A percentile compares a stretch with the other conserved stretches of the same genome.
These are phyloP conservation scores for Pittosporum tobira DNA, from an alignment of 129 eudicot genomes.

Conservation along the genomic window DNA sequence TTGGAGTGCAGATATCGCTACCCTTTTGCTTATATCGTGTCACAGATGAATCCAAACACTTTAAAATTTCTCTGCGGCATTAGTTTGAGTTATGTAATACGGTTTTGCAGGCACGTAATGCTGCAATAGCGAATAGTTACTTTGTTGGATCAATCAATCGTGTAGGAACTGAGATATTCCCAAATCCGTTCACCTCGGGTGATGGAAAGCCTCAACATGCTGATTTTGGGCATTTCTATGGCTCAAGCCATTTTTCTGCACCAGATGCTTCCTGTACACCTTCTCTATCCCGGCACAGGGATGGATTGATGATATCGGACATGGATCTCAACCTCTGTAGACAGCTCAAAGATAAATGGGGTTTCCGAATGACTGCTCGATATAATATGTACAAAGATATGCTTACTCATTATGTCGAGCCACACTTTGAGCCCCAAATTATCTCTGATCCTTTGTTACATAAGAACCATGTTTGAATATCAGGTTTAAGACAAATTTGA, in stretches of 20 bases:
- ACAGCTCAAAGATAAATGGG: conserved; percentile 93
- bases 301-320: conserved; percentile 77
- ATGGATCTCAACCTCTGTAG: conserved; percentile 93
- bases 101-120: conserved; percentile 77
- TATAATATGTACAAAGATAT: conserved; percentile 72
- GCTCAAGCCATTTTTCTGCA: conserved; percentile 87
- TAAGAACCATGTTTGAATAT: conserved; percentile 35
- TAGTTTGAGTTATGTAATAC: background rate
- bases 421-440: conserved; percentile 89
- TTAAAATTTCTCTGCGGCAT: conserved; percentile 1
- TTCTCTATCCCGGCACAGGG: conserved; percentile 67
- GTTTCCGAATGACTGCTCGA: conserved; percentile 91
- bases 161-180: conserved; percentile 90
- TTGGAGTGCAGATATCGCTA: too few species aligned
- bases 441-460: conserved; percentile 74
- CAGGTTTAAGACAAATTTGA: background rate
- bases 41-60: background rate
- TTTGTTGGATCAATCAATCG: conserved; percentile 94
- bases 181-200: conserved; percentile 92
- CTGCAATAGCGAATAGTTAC: conserved; percentile 95
- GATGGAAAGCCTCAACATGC: conserved; percentile 94
- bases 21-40: too few species aligned
- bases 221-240: conserved; percentile 97
- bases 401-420: conserved; percentile 59
- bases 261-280: conserved; percentile 96